Conservation (phyloP, 768 basidiomycete genomes). For the Dioszegia crocea region DNA sequence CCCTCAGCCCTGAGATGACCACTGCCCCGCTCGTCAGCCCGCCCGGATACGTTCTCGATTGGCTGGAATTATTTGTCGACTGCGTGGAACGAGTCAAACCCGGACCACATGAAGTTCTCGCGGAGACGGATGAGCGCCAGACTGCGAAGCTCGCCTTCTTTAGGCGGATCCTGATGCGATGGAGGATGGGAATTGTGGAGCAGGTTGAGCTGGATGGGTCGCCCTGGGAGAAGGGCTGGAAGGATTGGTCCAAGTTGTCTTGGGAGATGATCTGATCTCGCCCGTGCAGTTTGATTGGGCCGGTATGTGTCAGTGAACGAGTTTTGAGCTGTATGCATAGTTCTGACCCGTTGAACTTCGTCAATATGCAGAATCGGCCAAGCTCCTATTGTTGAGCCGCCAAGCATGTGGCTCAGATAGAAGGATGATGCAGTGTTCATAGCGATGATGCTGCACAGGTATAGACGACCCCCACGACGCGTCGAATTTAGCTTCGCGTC, state of each 20-base stretch:
- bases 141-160: conserved; percentile 12
- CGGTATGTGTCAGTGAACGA: too few species aligned
- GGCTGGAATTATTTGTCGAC: conserved; percentile 1
- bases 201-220: conserved; percentile 1
- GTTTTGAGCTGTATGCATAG: too few species aligned
- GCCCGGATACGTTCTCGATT: neutral
- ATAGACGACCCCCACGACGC: too few species aligned
- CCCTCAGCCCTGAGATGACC: neutral
- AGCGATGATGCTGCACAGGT: too few species aligned
- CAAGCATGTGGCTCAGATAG: too few species aligned
- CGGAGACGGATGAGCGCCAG: conserved; percentile 10
- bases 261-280: conserved; percentile 14
- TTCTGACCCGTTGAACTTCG: too few species aligned
- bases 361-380: too few species aligned
- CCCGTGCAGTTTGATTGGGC: too few species aligned
- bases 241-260: conserved; percentile 1
- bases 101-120: conserved; percentile 2
- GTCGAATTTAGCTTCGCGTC: too few species aligned
- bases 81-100: conserved; percentile 1
- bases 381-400: too few species aligned
- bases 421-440: too few species aligned
- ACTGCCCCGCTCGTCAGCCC: neutral
- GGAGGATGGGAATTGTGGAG: neutral
- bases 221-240: conserved; percentile 19
- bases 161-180: neutral